Percentiles rank a stretch among this genome's conserved stretches.
Evolutionary conservation across 163 green algal genomes (phyloP).

Genomic region (Trebouxia gelatinosa): DNA sequence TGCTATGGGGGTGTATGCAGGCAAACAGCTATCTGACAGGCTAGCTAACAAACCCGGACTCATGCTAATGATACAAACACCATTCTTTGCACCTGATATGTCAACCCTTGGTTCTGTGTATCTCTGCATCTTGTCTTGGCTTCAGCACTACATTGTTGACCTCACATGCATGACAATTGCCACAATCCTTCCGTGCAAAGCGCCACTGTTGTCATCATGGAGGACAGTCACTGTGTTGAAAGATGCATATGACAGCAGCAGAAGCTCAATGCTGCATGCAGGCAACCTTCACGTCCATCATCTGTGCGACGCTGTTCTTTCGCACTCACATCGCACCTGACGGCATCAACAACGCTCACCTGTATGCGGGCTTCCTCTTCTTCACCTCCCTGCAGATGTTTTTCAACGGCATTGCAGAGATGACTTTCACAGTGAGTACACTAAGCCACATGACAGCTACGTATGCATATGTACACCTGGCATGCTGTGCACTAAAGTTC

Average conservation of each 20-base stretch:
- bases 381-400: constrained; percentile 62
- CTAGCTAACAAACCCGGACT: no score
- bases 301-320: constrained; percentile 34
- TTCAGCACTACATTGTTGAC: no score
- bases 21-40: no score
- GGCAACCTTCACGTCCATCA: constrained; percentile 36
- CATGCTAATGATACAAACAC: no score
- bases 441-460: not conserved
- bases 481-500: not conserved
- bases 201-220: no score
- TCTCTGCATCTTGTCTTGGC: no score
- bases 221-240: not conserved
- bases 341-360: constrained; percentile 24
- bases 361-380: constrained; percentile 56
- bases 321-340: constrained; percentile 30
- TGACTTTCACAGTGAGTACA: constrained; percentile 32
- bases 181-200: no score
- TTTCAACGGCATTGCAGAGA: constrained; percentile 36
- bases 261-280: constrained; percentile 3
- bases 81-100: no score
- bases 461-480: not conserved
- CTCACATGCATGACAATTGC: no score
- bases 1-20: no score
- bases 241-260: no score
- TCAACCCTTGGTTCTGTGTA: no score